A percentile compares a stretch with the other conserved stretches of the same genome.
phyloP scores from a whole-genome alignment of 495 filamentous ascomycete species.

The Arthonia radiata region DNA sequence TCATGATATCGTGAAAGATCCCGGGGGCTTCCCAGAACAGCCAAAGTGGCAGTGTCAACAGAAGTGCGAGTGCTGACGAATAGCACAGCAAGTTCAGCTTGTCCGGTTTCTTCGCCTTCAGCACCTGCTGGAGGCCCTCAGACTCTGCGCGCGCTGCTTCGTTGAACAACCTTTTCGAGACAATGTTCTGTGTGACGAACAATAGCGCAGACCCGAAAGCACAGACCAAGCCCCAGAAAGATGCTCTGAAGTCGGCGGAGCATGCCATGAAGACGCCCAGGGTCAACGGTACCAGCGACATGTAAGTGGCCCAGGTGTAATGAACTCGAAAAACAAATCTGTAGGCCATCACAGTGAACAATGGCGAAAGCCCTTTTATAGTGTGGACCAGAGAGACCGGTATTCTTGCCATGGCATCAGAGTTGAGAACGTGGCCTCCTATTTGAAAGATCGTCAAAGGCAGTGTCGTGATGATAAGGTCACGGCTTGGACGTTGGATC shows the following conservation, averaged over 20 bases:
- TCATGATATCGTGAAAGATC: conserved; percentile 28
- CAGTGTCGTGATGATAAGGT: conserved; percentile 66
- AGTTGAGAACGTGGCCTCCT: conserved; percentile 75
- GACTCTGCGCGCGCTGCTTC: conserved; percentile 63
- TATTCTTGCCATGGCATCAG: conserved; percentile 79
- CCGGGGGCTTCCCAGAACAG: conserved; percentile 66
- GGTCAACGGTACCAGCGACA: conserved; percentile 80
- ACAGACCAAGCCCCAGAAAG: conserved; percentile 67
- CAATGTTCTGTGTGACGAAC: conserved; percentile 97
- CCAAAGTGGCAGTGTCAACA: conserved; percentile 85
- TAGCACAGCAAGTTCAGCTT: conserved; percentile 95
- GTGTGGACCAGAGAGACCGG: conserved; percentile 95
- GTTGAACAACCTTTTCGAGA: conserved; percentile 97
- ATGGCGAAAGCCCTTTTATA: conserved; percentile 93
- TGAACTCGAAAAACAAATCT: conserved; percentile 65
- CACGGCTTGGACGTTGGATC: conserved; percentile 55
- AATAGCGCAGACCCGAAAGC: conserved; percentile 72
- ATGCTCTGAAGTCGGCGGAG: conserved; percentile 64
- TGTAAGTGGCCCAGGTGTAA: conserved; percentile 71
- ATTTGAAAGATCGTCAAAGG: conserved; percentile 85
- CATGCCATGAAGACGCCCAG: conserved; percentile 87
- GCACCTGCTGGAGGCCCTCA: conserved; percentile 27
- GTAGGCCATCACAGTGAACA: conserved; percentile 90
- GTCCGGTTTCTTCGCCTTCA: conserved; percentile 49
- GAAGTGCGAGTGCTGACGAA: conserved; percentile 72